Conservation (phyloP, 306 rosid species). For the Biancaea sappan region DNA sequence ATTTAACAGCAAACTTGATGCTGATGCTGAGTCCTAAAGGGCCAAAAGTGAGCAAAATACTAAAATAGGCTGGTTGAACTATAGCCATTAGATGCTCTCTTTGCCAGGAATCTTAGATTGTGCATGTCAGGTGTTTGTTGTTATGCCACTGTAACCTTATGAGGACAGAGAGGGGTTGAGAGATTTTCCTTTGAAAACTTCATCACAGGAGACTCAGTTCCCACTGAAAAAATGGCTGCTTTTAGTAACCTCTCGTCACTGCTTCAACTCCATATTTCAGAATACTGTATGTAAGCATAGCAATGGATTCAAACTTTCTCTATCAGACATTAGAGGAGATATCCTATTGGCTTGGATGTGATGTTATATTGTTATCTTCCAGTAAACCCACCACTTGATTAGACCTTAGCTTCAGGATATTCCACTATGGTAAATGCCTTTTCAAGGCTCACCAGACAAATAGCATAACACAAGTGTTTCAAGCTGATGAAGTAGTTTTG, state of each 20-base stretch:
- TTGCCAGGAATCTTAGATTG: not conserved
- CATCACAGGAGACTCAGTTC: not conserved
- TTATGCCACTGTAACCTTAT: not conserved
- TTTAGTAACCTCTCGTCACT: constrained; percentile 2
- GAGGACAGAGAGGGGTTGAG: not conserved
- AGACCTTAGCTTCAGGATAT: constrained; percentile 1
- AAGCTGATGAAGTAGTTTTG: not conserved
- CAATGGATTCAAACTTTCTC: not conserved
- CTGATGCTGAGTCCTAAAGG: not conserved
- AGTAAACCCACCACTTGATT: not conserved
- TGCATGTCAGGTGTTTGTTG: not conserved
- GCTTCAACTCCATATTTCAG: not conserved
- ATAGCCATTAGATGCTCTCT: not conserved
- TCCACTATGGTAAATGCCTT: not conserved
- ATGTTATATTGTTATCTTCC: not conserved
- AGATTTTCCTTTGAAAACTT: not conserved
- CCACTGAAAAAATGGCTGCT: not conserved
- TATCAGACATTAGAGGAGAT: not conserved
- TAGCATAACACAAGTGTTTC: not conserved
- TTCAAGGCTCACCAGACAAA: not conserved
- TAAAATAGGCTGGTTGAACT: not conserved
- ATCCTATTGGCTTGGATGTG: not conserved
- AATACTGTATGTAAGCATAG: not conserved
- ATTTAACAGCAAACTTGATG: not conserved
- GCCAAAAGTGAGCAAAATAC: not conserved